Evolutionary conservation across 495 filamentous ascomycete species (phyloP), one percentile per base, ranked within the genome.

Genomic region (Penicillium pancosmium): DNA sequence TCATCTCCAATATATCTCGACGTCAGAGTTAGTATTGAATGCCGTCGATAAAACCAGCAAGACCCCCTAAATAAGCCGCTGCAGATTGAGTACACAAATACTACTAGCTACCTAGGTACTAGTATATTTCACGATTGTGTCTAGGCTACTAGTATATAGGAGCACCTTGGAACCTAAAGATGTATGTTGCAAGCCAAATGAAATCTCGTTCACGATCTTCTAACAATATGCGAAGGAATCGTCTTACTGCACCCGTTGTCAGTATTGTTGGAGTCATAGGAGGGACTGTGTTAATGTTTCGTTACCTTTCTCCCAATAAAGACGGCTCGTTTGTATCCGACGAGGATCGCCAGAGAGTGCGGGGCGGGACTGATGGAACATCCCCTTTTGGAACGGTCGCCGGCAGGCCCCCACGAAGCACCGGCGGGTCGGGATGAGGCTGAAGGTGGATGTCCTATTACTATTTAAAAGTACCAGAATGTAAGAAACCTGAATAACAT

Each of bases 241-340:
- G 41, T 5, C 6, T 16, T 44, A n/a, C 16, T 16, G 15, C 50
- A 41, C 34, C 16, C 12, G 34, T 31, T 23, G 2, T 53, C 11
- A 56, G 54, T 19, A 50, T 40, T 11, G 2, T 40, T 5, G 54
- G 54, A 25, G 54, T 56, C 0, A 25, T 47, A 6, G 54, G 54
- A 35, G 54, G 54, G 35, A 50, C 54, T 8, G 21, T 16, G 16
- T 6, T 56, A 7, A 50, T 49, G 15, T 53, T 44, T 40, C 2
- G 61, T 52, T 25, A 59, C 8, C 52, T 55, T 19, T 52, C 54
- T 2, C 48, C 49, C 11, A 66, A 58, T 27, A 65, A 56, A 18
- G 61, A 47, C 35, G 48, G 44, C 19, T 67, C 56, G 36, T 33
- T 40, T 41, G 57, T 49, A 44, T 66, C 53, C 31, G 31, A 63